Conservation (phyloP, 305 asterid species). For the Fraxinus nigra region DNA sequence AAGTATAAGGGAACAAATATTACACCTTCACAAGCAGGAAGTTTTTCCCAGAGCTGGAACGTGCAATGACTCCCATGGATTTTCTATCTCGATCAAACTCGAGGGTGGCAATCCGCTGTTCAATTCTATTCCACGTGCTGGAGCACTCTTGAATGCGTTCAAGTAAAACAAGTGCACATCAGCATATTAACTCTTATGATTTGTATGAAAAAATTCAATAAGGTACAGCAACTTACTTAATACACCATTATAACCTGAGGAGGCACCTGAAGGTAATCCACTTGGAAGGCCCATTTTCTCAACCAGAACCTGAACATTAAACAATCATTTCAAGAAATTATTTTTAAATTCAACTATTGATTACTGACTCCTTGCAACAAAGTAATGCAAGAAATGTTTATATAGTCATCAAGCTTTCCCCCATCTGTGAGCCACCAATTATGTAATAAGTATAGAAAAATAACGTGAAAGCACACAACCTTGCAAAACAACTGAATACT, state of each 20-base stretch:
- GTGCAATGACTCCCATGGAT: conserved; percentile 88
- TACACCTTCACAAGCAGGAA: conserved; percentile 76
- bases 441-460: neutral
- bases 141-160: conserved; percentile 57
- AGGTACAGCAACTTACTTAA: conserved; percentile 51
- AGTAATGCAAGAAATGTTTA: neutral
- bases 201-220: conserved; percentile 4
- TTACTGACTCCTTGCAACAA: neutral
- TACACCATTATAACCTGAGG: conserved; percentile 49
- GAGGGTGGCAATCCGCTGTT: conserved; percentile 85
- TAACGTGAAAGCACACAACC: neutral
- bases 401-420: neutral
- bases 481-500: neutral
- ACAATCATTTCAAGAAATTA: conserved; percentile 22
- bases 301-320: conserved; percentile 65
- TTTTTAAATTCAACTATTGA: conserved; percentile 11
- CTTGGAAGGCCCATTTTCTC: conserved; percentile 96
- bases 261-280: conserved; percentile 46
- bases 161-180: conserved; percentile 18
- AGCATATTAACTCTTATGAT: conserved; percentile 20
- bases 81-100: conserved; percentile 94
- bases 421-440: neutral
- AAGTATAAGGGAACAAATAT: conserved; percentile 13
- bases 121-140: conserved; percentile 62
- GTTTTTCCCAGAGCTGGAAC: conserved; percentile 57